Evolutionary conservation across 441 rosid genomes (phyloP).

Genomic region (Euphorbia celastroides): DNA sequence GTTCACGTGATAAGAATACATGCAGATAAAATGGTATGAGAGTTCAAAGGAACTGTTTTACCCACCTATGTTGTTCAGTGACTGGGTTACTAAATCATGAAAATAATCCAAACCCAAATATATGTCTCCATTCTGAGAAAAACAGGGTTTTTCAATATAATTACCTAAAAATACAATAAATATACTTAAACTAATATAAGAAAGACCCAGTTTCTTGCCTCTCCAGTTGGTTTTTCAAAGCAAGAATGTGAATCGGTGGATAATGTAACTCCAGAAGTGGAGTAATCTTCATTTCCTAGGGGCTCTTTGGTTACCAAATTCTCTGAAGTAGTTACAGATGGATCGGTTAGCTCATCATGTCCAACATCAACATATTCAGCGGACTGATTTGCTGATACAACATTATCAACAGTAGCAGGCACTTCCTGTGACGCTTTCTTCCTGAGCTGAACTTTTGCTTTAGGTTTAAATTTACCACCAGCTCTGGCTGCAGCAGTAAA

Average conservation of each 20-base stretch:
- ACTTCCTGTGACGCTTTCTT: constrained; percentile 13
- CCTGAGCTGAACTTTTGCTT: constrained; percentile 12
- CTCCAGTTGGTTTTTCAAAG: constrained; percentile 23
- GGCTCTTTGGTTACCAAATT: constrained; percentile 9
- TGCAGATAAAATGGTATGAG: not conserved
- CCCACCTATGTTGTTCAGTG: constrained; percentile 25
- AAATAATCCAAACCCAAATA: constrained; percentile 29
- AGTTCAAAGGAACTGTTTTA: not conserved
- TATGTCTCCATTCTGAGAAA: constrained; percentile 37
- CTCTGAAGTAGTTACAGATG: constrained; percentile 11
- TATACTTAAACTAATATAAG: not conserved
- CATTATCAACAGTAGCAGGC: too few relatives aligned
- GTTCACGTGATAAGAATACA: not conserved
- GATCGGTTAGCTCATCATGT: not conserved
- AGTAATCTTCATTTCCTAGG: constrained; percentile 4
- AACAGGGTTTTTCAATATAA: constrained; percentile 12
- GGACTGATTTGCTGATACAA: not conserved
- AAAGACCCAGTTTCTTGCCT: constrained; percentile 24
- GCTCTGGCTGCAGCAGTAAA: constrained; percentile 14
- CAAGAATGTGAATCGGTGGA: constrained; percentile 16
- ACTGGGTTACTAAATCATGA: constrained; percentile 23
- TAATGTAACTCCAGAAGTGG: constrained; percentile 1
- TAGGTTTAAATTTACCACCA: constrained; percentile 24
- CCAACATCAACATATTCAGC: constrained; percentile 11
- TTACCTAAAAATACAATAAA: not conserved